phyloP scores from a whole-genome alignment of 176 grass and related monocot genomes.

The Oryza longistaminata region DNA sequence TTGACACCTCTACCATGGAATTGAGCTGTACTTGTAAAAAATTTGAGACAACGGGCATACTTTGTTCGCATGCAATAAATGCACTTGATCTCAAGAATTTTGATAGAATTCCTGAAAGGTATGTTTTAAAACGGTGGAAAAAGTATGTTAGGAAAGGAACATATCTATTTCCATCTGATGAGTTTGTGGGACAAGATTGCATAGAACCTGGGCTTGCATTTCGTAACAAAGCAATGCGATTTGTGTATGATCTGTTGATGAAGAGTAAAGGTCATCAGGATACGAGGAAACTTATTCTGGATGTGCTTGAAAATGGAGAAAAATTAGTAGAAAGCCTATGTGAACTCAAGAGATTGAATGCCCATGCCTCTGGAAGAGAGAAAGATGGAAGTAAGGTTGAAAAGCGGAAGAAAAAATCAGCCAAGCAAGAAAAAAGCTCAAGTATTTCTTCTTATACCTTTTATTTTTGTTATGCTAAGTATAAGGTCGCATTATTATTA shows the following conservation, averaged over 20 bases:
- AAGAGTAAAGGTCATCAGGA: constrained; percentile 63
- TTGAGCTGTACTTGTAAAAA: constrained; percentile 82
- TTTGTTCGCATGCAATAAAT: constrained; percentile 81
- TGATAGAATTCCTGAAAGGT: constrained; percentile 72
- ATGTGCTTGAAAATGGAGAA: constrained; percentile 66
- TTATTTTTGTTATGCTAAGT: constrained; percentile 22
- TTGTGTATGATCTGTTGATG: constrained; percentile 65
- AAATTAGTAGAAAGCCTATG: constrained; percentile 62
- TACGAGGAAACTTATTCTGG: constrained; percentile 64
- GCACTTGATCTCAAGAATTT: constrained; percentile 70
- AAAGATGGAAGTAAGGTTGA: constrained; percentile 69
- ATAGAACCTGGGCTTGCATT: constrained; percentile 46
- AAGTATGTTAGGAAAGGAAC: constrained; percentile 64
- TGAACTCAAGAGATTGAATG: constrained; percentile 67
- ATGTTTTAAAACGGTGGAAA: constrained; percentile 72
- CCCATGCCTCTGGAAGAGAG: constrained; percentile 57
- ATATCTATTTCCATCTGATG: constrained; percentile 49
- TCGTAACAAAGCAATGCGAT: constrained; percentile 64
- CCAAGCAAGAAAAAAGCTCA: constrained; percentile 67
- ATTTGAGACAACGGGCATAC: constrained; percentile 72
- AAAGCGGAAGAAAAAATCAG: constrained; percentile 73
- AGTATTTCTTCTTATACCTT: constrained; percentile 50
- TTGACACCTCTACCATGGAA: constrained; percentile 61
- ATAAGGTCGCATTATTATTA: neutral
- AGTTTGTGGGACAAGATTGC: constrained; percentile 46